Evolutionary conservation across 352 stramenopile species (phyloP).

Genomic region (Hyaloperonospora arabidopsidis): DNA sequence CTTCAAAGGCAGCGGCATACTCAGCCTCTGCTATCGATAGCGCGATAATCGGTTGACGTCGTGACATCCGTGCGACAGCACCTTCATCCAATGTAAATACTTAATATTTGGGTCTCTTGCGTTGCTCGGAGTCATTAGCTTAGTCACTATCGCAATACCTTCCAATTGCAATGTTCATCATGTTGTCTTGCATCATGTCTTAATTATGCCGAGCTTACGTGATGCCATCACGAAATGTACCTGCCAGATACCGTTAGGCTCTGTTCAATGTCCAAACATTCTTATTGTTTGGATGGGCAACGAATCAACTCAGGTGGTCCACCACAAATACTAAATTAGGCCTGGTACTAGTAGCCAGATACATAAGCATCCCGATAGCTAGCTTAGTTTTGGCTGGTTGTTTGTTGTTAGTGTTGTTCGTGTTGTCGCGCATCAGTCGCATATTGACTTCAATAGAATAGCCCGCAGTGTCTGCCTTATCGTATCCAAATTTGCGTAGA

Average conservation of each 20-base stretch:
- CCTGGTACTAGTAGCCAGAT: slow-evolving; percentile 20
- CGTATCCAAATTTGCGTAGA: not conserved
- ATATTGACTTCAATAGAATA: slow-evolving; percentile 12
- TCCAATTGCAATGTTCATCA: not conserved
- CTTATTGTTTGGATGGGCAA: slow-evolving; percentile 8
- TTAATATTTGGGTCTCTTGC: not conserved
- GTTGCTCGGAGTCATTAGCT: not conserved
- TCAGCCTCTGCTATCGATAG: not conserved
- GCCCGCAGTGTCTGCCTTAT: slow-evolving; percentile 1
- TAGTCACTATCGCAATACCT: not conserved
- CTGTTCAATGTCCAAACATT: slow-evolving; percentile 4
- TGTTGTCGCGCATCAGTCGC: slow-evolving; percentile 3
- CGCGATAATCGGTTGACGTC: not conserved
- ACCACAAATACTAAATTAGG: slow-evolving; percentile 21
- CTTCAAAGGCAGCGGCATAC: not conserved
- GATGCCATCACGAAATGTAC: not conserved
- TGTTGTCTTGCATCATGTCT: not conserved
- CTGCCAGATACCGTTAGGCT: slow-evolving; percentile 2
- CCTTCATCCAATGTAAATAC: not conserved
- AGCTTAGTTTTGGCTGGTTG: not conserved
- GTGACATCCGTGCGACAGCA: not conserved
- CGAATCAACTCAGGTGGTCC: slow-evolving; percentile 18
- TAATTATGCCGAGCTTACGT: not conserved
- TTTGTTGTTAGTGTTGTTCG: not conserved
- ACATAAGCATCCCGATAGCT: slow-evolving; percentile 20